Evolutionary conservation across 495 filamentous ascomycete species (phyloP).

Genomic region (Sporormia fimetaria): DNA sequence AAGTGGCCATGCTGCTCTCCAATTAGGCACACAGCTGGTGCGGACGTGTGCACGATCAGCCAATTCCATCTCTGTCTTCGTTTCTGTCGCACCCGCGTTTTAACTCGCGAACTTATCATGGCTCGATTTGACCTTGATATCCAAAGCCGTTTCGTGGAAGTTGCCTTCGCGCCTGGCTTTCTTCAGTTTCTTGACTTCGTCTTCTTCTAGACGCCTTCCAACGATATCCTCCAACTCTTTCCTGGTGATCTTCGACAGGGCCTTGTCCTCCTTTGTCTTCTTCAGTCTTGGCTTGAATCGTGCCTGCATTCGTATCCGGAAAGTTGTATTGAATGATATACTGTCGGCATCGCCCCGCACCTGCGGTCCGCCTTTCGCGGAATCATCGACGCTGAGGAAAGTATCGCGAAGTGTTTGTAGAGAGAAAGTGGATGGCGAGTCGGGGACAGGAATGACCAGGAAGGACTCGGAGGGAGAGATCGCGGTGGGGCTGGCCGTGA

Average conservation of each 20-base stretch:
- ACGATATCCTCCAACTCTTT: conserved; percentile 78
- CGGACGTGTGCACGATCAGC: background rate
- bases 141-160: conserved; percentile 79
- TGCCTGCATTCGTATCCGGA: conserved; percentile 87
- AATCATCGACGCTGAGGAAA: conserved; percentile 32
- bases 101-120: conserved; percentile 76
- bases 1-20: too few species aligned
- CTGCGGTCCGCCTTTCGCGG: conserved; percentile 16
- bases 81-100: background rate
- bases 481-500: conserved; percentile 66
- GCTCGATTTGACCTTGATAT: conserved; percentile 87
- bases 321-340: conserved; percentile 60
- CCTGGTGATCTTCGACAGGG: conserved; percentile 68
- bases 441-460: conserved; percentile 28
- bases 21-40: background rate
- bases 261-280: conserved; percentile 66
- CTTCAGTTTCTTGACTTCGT: conserved; percentile 75
- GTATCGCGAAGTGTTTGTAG: conserved; percentile 30
- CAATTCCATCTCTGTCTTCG: background rate
- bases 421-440: conserved; percentile 24
- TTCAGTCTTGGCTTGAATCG: conserved; percentile 77
- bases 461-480: conserved; percentile 76
- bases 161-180: conserved; percentile 74
- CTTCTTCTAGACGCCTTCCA: conserved; percentile 64
- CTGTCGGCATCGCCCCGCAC: conserved; percentile 64